A percentile compares a stretch with the other conserved stretches of the same genome.
These are phyloP conservation scores for Sherardia arvensis DNA, from an alignment of 257 asterid species.

Conservation along the genomic window DNA sequence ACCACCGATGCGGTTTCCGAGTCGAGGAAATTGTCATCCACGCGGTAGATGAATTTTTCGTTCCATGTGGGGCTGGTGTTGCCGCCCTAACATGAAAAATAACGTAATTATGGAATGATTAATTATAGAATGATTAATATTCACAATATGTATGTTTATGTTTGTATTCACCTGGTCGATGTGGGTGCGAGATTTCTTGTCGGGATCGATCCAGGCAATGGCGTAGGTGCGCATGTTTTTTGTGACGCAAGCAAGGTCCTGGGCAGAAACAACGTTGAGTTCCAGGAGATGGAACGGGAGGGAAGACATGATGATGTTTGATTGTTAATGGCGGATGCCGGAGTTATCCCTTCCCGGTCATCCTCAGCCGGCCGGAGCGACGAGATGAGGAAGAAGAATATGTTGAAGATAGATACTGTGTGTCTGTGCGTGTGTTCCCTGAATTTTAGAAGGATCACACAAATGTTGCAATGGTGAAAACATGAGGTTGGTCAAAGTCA, in stretches of 20 bases:
- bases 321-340: neutral
- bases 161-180: too few species aligned
- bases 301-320: constrained; percentile 13
- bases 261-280: constrained; percentile 61
- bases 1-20: constrained; percentile 34
- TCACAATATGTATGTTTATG: too few species aligned
- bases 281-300: constrained; percentile 34
- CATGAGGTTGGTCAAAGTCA: neutral
- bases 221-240: constrained; percentile 43
- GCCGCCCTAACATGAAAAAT: too few species aligned
- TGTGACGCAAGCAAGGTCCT: constrained; percentile 34
- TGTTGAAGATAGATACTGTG: neutral
- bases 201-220: constrained; percentile 41
- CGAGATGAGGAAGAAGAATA: neutral
- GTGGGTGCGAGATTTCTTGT: constrained; percentile 35
- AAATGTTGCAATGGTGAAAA: neutral
- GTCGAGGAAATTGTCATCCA: constrained; percentile 29
- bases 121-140: too few species aligned
- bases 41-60: constrained; percentile 51
- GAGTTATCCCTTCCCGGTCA: constrained; percentile 2
- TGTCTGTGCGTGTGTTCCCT: neutral
- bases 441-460: neutral
- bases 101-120: too few species aligned
- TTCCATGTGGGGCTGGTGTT: constrained; percentile 57
- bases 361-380: constrained; percentile 4